Evolutionary conservation across 495 filamentous ascomycete species (phyloP).

Genomic region (Chaetomium fimeti): DNA sequence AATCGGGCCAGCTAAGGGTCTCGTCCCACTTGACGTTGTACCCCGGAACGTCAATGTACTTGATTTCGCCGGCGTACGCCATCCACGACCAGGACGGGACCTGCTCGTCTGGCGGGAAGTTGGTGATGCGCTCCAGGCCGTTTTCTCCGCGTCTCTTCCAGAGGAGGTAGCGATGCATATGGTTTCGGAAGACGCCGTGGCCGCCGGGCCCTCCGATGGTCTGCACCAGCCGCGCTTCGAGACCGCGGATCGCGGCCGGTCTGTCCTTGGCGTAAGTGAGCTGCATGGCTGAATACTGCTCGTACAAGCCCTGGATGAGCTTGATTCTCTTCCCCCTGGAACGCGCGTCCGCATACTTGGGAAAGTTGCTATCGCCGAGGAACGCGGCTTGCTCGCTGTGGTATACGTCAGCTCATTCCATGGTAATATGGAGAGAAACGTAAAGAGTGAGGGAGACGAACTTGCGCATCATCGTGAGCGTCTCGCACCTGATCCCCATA

Average conservation of each 20-base stretch:
- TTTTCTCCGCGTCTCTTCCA: no score
- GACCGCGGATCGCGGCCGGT: constrained; percentile 36
- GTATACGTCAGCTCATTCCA: neutral
- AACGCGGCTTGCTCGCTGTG: constrained; percentile 34
- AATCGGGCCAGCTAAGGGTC: no score
- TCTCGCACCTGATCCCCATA: constrained; percentile 40
- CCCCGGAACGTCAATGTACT: neutral
- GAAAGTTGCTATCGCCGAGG: constrained; percentile 39
- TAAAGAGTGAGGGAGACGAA: constrained; percentile 23
- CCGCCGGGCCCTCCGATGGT: no score
- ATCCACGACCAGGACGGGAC: constrained; percentile 1
- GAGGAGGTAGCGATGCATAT: no score
- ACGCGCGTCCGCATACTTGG: constrained; percentile 4
- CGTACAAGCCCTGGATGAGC: constrained; percentile 33
- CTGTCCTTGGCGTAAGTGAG: constrained; percentile 22
- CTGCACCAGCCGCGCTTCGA: constrained; percentile 30
- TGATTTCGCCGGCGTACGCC: neutral
- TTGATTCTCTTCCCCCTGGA: constrained; percentile 27
- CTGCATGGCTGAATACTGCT: constrained; percentile 32
- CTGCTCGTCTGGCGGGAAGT: constrained; percentile 1
- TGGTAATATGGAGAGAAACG: no score
- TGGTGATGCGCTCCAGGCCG: constrained; percentile 13
- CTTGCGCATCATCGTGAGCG: constrained; percentile 30
- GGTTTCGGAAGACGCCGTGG: no score
- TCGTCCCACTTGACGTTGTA: neutral